Percentiles rank a stretch among this genome's conserved stretches.
Conservation (phyloP, 2,329 filamentous ascomycete genomes). For the Diaporthe vaccinii region DNA sequence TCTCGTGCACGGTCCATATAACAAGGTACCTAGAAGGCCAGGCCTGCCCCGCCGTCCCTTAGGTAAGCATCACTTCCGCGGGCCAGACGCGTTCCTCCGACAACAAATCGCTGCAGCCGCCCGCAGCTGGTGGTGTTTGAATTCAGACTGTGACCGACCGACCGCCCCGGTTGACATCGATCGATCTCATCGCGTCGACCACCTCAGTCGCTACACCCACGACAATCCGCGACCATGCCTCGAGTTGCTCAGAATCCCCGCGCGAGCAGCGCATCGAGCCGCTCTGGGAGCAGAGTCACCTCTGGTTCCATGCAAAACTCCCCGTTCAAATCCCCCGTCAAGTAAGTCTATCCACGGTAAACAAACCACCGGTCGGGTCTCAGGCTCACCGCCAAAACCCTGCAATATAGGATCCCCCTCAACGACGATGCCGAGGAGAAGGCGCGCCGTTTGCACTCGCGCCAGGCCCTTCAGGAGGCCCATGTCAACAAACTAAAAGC, state of each 20-base stretch:
- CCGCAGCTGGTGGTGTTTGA: constrained; percentile 27
- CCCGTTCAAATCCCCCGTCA: constrained; percentile 70
- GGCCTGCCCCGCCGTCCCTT: constrained; percentile 2
- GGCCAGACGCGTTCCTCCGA: constrained; percentile 40
- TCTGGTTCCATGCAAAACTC: constrained; percentile 63
- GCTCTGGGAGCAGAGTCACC: constrained; percentile 56
- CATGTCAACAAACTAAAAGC: constrained; percentile 94
- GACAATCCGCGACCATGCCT: constrained; percentile 60
- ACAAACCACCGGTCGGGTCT: background rate
- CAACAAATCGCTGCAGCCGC: constrained; percentile 37
- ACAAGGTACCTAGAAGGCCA: background rate
- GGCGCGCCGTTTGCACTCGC: constrained; percentile 86
- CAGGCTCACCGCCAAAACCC: background rate
- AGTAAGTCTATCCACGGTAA: constrained; percentile 57
- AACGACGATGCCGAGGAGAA: constrained; percentile 97
- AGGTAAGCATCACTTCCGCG: background rate
- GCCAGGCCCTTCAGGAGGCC: constrained; percentile 88
- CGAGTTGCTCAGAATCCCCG: constrained; percentile 70
- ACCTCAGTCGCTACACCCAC: constrained; percentile 41
- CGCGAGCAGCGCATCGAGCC: constrained; percentile 54
- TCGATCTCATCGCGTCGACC: constrained; percentile 30
- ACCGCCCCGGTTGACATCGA: constrained; percentile 28
- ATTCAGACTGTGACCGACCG: constrained; percentile 24
- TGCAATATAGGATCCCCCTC: constrained; percentile 80
- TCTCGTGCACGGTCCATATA: background rate